Evolutionary conservation across 495 filamentous ascomycete species (phyloP).

Genomic region (Penicillium taxi): DNA sequence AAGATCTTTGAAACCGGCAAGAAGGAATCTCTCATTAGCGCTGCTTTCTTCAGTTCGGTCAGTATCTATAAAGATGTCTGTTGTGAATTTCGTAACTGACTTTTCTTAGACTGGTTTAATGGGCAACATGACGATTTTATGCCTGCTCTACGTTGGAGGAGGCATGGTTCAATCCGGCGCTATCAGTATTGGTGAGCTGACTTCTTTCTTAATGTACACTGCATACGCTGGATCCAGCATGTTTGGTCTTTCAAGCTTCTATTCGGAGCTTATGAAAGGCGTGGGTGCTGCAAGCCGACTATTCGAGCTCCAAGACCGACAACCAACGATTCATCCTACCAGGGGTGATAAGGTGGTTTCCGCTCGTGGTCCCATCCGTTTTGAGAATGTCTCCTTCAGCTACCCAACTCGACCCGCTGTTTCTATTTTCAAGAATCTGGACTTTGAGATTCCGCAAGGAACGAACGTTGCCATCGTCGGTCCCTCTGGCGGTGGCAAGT

Average conservation of each 20-base stretch:
- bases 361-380: constrained; percentile 79
- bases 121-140: constrained; percentile 92
- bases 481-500: constrained; percentile 90
- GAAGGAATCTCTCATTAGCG: constrained; percentile 76
- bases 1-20: constrained; percentile 86
- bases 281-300: constrained; percentile 90
- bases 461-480: constrained; percentile 95
- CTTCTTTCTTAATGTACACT: constrained; percentile 98
- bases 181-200: constrained; percentile 85
- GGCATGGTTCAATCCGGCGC: constrained; percentile 77
- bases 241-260: constrained; percentile 90
- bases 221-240: constrained; percentile 86
- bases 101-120: constrained; percentile 61
- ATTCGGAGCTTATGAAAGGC: constrained; percentile 97
- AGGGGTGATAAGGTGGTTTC: constrained; percentile 67
- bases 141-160: constrained; percentile 84
- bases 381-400: constrained; percentile 75
- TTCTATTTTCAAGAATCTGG: constrained; percentile 77
- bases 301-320: constrained; percentile 91
- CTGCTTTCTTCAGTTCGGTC: constrained; percentile 78
- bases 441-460: constrained; percentile 86
- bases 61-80: constrained; percentile 15
- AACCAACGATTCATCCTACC: constrained; percentile 78
- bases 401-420: constrained; percentile 90
- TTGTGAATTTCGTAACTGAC: constrained; percentile 10